Conservation (phyloP, 768 basidiomycete species). For the Nevesoporus exiguus region DNA sequence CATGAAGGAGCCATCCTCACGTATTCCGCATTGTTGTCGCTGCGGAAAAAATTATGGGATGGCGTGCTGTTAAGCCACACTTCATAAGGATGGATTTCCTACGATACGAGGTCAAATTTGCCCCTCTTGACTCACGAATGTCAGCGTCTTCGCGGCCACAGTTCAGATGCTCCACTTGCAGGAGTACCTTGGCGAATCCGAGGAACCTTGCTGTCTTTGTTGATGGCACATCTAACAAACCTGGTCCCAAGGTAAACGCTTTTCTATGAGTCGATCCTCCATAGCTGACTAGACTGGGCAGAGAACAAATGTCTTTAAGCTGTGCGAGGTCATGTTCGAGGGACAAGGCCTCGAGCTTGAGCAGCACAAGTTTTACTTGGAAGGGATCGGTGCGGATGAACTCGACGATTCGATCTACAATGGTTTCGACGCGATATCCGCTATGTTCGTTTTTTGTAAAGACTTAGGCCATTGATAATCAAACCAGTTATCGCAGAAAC, state of each 20-base stretch:
- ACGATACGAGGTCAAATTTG: neutral
- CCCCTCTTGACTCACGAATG: neutral
- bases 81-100: neutral
- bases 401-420: neutral
- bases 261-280: neutral
- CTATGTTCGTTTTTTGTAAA: constrained; percentile 1
- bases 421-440: neutral
- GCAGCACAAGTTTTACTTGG: neutral
- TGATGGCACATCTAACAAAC: neutral
- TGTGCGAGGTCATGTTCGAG: neutral
- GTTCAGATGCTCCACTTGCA: neutral
- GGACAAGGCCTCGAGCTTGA: neutral
- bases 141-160: neutral
- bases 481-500: neutral
- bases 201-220: neutral
- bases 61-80: too few species aligned
- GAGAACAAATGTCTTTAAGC: neutral
- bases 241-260: neutral
- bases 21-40: too few species aligned
- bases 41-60: too few species aligned
- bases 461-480: neutral
- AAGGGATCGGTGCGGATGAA: neutral
- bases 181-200: neutral
- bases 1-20: too few species aligned
- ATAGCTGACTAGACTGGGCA: neutral